A percentile compares a stretch with the other conserved stretches of the same genome.
phyloP scores from a whole-genome alignment of 768 basidiomycete genomes.

The Hypholoma sublateritium region DNA sequence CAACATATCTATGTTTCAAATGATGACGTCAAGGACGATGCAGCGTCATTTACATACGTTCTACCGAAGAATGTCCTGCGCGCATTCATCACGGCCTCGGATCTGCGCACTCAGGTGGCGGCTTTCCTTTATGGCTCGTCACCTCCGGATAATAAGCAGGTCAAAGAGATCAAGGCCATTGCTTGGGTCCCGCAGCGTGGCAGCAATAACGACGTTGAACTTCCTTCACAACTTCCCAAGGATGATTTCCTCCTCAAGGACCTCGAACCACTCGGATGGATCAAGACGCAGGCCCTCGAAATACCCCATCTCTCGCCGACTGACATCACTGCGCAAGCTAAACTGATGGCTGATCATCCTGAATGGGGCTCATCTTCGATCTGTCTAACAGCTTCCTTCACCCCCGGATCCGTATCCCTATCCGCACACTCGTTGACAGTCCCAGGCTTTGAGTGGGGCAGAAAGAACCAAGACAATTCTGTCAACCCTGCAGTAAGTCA shows the following conservation, averaged over 20 bases:
- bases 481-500: conserved; percentile 67
- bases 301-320: conserved; percentile 89
- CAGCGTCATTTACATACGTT: conserved; percentile 91
- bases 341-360: conserved; percentile 94
- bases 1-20: conserved; percentile 99
- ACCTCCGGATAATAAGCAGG: conserved; percentile 94
- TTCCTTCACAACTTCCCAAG: conserved; percentile 86
- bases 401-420: conserved; percentile 94
- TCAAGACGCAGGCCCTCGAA: conserved; percentile 95
- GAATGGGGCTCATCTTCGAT: conserved; percentile 95
- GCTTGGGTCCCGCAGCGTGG: conserved; percentile 99
- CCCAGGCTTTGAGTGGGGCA: conserved; percentile 96
- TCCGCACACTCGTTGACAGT: conserved; percentile 90
- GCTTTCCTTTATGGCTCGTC: conserved; percentile 92
- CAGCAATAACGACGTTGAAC: conserved; percentile 90
- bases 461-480: conserved; percentile 88
- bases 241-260: conserved; percentile 96
- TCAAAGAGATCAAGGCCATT: conserved; percentile 97
- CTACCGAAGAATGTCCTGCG: conserved; percentile 96
- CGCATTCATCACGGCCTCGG: conserved; percentile 90
- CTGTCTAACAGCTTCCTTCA: conserved; percentile 93
- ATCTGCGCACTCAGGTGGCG: conserved; percentile 94
- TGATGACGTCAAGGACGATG: conserved; percentile 98
- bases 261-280: conserved; percentile 92
- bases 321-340: conserved; percentile 93